Conservation (phyloP, 768 basidiomycete species). For the Suillus subalutaceus region DNA sequence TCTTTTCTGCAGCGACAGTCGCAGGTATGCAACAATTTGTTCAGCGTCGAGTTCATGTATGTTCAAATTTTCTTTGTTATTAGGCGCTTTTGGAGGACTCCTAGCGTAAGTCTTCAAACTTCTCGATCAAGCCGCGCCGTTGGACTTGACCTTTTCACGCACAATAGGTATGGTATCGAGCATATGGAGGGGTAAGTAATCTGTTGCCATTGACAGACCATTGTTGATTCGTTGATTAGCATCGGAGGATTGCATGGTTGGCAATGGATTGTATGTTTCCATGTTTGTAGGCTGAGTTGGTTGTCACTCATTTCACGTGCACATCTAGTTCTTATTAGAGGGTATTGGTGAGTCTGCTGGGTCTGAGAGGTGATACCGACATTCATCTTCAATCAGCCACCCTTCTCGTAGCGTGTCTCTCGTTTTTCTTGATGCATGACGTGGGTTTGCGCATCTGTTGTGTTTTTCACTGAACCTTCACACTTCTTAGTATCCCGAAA, state of each 20-base stretch:
- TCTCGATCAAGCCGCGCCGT: neutral
- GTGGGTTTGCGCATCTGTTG: constrained; percentile 29
- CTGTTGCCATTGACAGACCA: neutral
- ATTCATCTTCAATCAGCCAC: constrained; percentile 21
- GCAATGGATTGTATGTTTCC: constrained; percentile 39
- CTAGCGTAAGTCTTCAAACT: constrained; percentile 39
- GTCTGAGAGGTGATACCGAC: neutral
- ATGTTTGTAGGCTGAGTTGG: neutral
- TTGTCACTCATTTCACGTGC: constrained; percentile 13
- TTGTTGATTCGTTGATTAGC: neutral
- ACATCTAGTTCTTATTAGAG: constrained; percentile 33
- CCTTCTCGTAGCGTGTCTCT: constrained; percentile 17
- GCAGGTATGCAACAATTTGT: constrained; percentile 38
- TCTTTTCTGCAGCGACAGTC: constrained; percentile 64
- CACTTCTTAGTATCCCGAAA: constrained; percentile 51
- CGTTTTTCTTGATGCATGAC: constrained; percentile 58
- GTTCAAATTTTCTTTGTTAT: constrained; percentile 5
- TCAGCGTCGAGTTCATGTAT: no score
- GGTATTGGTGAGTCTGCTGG: constrained; percentile 24
- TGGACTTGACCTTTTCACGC: neutral
- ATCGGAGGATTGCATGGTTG: constrained; percentile 36
- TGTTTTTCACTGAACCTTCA: neutral
- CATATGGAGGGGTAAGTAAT: constrained; percentile 35
- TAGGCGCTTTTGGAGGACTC: constrained; percentile 50
- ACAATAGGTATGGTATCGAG: constrained; percentile 37